A percentile compares a stretch with the other conserved stretches of the same genome.
phyloP scores from a whole-genome alignment of 495 filamentous ascomycete species.

The Cercophora newfieldiana region DNA sequence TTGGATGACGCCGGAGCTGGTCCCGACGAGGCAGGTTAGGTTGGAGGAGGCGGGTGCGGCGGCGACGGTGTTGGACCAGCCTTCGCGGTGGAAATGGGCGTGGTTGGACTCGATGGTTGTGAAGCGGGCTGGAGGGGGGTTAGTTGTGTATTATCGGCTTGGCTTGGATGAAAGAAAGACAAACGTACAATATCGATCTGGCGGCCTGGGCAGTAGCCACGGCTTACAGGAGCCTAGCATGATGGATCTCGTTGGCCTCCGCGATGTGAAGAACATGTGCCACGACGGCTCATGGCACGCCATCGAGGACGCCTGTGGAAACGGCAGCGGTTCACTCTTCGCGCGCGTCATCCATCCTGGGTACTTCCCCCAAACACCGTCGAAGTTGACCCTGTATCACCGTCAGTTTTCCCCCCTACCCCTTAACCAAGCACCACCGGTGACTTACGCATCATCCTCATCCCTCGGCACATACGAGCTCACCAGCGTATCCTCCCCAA shows the following conservation, averaged over 20 bases:
- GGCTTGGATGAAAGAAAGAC: background rate
- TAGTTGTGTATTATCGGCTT: background rate
- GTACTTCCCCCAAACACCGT: background rate
- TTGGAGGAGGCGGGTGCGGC: slow-evolving; percentile 22
- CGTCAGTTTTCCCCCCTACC: background rate
- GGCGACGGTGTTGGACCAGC: slow-evolving; percentile 15
- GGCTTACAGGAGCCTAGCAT: slow-evolving; percentile 24
- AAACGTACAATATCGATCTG: slow-evolving; percentile 15
- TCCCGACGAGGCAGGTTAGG: slow-evolving; percentile 34
- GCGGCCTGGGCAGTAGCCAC: background rate
- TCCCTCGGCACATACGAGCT: slow-evolving; percentile 31
- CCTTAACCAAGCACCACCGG: background rate
- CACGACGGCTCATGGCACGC: slow-evolving; percentile 31
- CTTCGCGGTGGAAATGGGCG: background rate
- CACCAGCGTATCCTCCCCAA: background rate
- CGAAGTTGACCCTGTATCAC: slow-evolving; percentile 20
- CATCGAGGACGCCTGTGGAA: slow-evolving; percentile 29
- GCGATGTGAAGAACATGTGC: slow-evolving; percentile 31
- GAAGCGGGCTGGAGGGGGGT: background rate
- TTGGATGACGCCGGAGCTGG: slow-evolving; percentile 30
- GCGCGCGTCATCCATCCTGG: background rate
- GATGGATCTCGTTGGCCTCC: background rate
- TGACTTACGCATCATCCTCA: slow-evolving; percentile 25
- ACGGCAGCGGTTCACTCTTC: background rate
- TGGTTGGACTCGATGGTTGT: background rate